Percentiles rank a stretch among this genome's conserved stretches.
These are phyloP conservation scores for Monosporascus sp. DNA, from an alignment of 2,329 filamentous ascomycete genomes.

Conservation along the genomic window DNA sequence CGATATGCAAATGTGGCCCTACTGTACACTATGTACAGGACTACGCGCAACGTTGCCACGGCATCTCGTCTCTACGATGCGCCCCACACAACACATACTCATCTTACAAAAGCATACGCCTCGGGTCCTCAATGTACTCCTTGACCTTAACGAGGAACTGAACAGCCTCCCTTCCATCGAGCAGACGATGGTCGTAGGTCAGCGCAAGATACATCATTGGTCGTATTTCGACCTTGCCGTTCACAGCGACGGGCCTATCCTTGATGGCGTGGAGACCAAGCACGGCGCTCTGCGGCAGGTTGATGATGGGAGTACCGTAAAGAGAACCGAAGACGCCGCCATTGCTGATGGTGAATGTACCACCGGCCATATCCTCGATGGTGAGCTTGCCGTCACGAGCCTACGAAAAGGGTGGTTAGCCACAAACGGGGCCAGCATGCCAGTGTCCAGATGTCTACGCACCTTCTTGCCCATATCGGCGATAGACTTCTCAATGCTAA, in stretches of 20 bases:
- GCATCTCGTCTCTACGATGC: background rate
- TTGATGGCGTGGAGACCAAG: conserved; percentile 95
- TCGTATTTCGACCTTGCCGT: conserved; percentile 90
- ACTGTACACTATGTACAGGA: background rate
- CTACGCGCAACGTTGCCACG: background rate
- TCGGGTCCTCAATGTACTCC: conserved; percentile 93
- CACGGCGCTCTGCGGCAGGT: conserved; percentile 87
- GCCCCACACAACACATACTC: background rate
- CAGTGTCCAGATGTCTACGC: conserved; percentile 14
- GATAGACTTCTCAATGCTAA: conserved; percentile 86
- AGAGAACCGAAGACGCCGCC: conserved; percentile 94
- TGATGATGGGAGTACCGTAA: conserved; percentile 98
- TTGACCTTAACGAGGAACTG: conserved; percentile 97
- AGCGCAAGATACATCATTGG: conserved; percentile 99
- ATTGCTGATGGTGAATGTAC: conserved; percentile 97
- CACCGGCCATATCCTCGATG: conserved; percentile 98
- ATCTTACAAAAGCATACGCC: conserved; percentile 73
- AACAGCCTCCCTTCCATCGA: conserved; percentile 92
- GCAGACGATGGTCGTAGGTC: conserved; percentile 93
- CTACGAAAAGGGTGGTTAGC: conserved; percentile 37
- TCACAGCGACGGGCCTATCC: conserved; percentile 81
- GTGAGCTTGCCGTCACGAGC: conserved; percentile 94
- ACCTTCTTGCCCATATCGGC: conserved; percentile 96
- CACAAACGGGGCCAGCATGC: background rate
- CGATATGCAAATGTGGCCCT: no score